Conservation (phyloP, 495 filamentous ascomycete species). For the Penicillium waksmanii region DNA sequence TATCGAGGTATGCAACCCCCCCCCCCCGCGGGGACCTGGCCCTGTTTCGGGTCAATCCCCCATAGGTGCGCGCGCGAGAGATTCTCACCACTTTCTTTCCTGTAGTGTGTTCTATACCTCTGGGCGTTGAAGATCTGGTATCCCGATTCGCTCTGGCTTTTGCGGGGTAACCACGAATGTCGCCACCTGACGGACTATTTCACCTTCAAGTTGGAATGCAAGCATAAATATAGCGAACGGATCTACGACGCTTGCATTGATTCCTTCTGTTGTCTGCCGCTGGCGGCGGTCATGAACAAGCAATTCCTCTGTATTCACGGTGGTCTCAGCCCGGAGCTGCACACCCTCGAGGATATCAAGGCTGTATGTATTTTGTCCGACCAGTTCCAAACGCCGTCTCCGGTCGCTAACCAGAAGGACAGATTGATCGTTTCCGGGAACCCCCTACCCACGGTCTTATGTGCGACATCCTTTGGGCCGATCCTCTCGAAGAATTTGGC, state of each 20-base stretch:
- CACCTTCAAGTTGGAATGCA: conserved; percentile 99
- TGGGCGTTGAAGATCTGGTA: conserved; percentile 99
- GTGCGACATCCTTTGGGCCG: conserved; percentile 99
- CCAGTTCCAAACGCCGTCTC: background rate
- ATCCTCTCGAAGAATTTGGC: conserved; percentile 98
- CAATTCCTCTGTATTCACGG: conserved; percentile 99
- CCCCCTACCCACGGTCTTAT: conserved; percentile 96
- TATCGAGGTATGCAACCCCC: conserved; percentile 70
- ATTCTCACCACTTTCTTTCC: background rate
- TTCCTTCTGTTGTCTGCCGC: conserved; percentile 90
- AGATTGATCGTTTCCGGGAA: conserved; percentile 98
- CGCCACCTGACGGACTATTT: conserved; percentile 99
- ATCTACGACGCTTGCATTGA: conserved; percentile 99
- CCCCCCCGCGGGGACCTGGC: background rate
- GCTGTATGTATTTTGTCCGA: conserved; percentile 56
- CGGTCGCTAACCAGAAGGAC: conserved; percentile 2
- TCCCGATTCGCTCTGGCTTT: conserved; percentile 93
- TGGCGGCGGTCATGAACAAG: conserved; percentile 99
- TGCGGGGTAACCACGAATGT: conserved; percentile 98
- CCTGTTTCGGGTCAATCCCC: background rate
- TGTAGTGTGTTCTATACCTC: conserved; percentile 88
- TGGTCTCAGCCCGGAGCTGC: conserved; percentile 91
- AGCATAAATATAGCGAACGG: conserved; percentile 96
- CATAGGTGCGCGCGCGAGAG: background rate
- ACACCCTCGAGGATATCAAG: conserved; percentile 92